Percentiles rank a stretch among this genome's conserved stretches.
phyloP scores from a whole-genome alignment of 2,329 filamentous ascomycete species.

The Cladophialophora yegresii region DNA sequence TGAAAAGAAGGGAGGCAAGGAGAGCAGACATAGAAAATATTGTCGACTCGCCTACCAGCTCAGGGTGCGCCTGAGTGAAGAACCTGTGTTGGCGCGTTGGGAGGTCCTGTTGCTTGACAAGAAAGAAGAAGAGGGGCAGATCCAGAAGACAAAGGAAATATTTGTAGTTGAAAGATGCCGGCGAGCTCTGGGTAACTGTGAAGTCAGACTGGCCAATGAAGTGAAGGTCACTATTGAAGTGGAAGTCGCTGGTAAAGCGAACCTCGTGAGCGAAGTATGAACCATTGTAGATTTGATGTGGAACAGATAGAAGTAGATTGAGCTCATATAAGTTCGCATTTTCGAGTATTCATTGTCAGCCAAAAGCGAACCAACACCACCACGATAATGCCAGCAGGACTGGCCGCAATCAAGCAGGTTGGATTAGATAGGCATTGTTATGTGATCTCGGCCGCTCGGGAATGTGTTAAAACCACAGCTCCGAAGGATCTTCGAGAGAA shows the following conservation, averaged over 20 bases:
- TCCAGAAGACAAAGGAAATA: background rate
- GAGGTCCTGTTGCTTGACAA: background rate
- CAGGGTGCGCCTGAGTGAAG: slow-evolving; percentile 9
- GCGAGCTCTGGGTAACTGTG: background rate
- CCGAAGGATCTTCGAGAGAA: background rate
- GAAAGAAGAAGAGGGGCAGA: background rate
- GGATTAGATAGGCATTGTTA: slow-evolving; percentile 30
- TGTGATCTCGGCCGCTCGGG: slow-evolving; percentile 30
- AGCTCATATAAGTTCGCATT: background rate
- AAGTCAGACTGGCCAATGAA: background rate
- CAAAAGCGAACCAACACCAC: slow-evolving; percentile 32
- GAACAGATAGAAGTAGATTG: slow-evolving; percentile 3
- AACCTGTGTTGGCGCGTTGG: slow-evolving; percentile 4
- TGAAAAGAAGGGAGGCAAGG: slow-evolving; percentile 8
- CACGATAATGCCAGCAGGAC: slow-evolving; percentile 18
- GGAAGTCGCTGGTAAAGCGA: background rate
- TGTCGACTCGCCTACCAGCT: slow-evolving; percentile 8
- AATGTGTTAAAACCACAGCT: slow-evolving; percentile 31
- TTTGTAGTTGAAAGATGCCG: slow-evolving; percentile 2
- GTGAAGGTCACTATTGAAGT: background rate
- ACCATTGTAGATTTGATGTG: background rate
- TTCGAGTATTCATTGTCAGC: slow-evolving; percentile 21
- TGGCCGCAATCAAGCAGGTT: slow-evolving; percentile 15
- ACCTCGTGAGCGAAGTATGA: background rate
- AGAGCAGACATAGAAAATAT: slow-evolving; percentile 11